Conservation (phyloP, 2,329 filamentous ascomycete genomes). For the Microcyclosporella mali region DNA sequence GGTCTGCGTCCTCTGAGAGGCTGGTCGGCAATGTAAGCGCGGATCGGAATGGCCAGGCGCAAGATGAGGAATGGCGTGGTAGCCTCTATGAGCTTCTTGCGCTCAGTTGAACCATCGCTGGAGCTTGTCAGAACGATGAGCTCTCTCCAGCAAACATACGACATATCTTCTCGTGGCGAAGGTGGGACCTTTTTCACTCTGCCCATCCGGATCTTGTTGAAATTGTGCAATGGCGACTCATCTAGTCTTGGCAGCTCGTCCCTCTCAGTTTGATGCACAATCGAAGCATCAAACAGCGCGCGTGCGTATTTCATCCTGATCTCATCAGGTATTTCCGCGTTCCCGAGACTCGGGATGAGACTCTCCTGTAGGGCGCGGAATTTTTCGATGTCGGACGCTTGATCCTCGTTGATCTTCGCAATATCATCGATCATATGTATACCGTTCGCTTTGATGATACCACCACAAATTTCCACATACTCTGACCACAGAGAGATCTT, state of each 20-base stretch:
- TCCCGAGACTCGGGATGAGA: slow-evolving; percentile 68
- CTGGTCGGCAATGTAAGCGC: slow-evolving; percentile 83
- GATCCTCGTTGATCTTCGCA: slow-evolving; percentile 54
- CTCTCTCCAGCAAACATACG: slow-evolving; percentile 74
- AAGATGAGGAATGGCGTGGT: slow-evolving; percentile 77
- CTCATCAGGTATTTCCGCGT: slow-evolving; percentile 57
- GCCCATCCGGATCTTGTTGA: slow-evolving; percentile 63
- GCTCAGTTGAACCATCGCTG: slow-evolving; percentile 30
- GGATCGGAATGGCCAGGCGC: slow-evolving; percentile 71
- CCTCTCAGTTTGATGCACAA: slow-evolving; percentile 62
- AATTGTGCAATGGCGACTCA: slow-evolving; percentile 51
- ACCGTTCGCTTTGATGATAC: slow-evolving; percentile 35
- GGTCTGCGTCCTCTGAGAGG: slow-evolving; percentile 84
- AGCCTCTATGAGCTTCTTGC: slow-evolving; percentile 63
- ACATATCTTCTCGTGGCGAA: slow-evolving; percentile 63
- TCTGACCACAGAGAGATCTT: slow-evolving; percentile 50
- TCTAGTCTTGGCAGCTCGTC: slow-evolving; percentile 51
- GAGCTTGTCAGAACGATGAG: slow-evolving; percentile 43
- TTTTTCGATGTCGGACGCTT: slow-evolving; percentile 72
- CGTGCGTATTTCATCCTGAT: slow-evolving; percentile 65
- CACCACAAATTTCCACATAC: slow-evolving; percentile 32
- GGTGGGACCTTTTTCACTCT: slow-evolving; percentile 64
- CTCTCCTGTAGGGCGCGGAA: slow-evolving; percentile 65
- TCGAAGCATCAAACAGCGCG: slow-evolving; percentile 72
- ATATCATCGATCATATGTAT: slow-evolving; percentile 26